Evolutionary conservation across 1,284 basidiomycete species (phyloP), one percentile per base, ranked within the genome.

Genomic region (Boletellus deceptivus): DNA sequence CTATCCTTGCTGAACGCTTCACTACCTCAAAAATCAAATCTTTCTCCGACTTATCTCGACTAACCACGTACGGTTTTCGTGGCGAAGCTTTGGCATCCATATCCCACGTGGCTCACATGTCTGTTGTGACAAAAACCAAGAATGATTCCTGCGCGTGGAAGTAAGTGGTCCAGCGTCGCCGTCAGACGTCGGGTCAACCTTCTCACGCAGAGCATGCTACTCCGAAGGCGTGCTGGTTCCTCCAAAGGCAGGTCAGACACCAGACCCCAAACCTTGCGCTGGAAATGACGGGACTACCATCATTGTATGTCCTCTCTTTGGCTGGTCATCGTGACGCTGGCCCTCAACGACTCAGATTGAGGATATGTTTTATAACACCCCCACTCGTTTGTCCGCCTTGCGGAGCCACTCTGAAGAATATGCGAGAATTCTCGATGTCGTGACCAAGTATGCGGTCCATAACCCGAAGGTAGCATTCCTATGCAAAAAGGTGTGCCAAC

Each of bases 71-170:
- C 70, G 97, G 97, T 1, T 99, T 99, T 68, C 83, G 97, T 49
- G 97, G 97, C 29, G 97, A 99, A 71, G 97, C 97, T 0, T 75
- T 99, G 20, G 97, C 97, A 0, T 97, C 93, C 35, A 94, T 99
- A 54, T 96, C 93, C 27, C 94, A 97, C 71, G 93, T 98, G 46
- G 87, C 94, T 2, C 89, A 91, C 64, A 77, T 99, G 55, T 83
- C 85, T 17, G 90, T 99, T 9, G 73, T 92, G 13, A 97, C 93
- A 5, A 99, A 98, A 73, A 93, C 90, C 0, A 86, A 81, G 59
- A 61, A 74, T 0, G 91, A 93, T 46, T 72, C 76, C 4, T 92
- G 89, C 66, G 94, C 92, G 6, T 98, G 91, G 90, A 96, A 88
- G 93, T 96, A 67, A 65, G 83, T 72, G 58, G 54, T 17, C 37